Evolutionary conservation across 345 rosid genomes (phyloP).

Genomic region (Geranium brycei): DNA sequence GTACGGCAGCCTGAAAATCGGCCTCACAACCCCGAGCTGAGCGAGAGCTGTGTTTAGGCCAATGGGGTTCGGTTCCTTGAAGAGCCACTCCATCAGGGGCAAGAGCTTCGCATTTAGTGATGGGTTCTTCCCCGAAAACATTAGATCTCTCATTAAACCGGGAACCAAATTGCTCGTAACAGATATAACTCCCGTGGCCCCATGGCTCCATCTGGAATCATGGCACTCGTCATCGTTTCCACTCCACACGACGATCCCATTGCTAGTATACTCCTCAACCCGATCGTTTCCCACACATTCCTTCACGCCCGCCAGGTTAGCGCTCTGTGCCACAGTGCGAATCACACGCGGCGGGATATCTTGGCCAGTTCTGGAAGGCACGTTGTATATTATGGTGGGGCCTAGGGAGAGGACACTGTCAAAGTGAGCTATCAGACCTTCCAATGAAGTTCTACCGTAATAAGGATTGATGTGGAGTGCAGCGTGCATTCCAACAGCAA

Average conservation of each 20-base stretch:
- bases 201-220: slow-evolving; percentile 66
- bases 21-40: slow-evolving; percentile 70
- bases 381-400: slow-evolving; percentile 74
- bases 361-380: slow-evolving; percentile 70
- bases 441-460: slow-evolving; percentile 78
- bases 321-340: slow-evolving; percentile 37
- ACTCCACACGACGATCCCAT: slow-evolving; percentile 71
- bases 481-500: slow-evolving; percentile 88
- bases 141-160: slow-evolving; percentile 42
- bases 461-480: slow-evolving; percentile 93
- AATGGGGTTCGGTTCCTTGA: slow-evolving; percentile 67
- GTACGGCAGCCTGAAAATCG: slow-evolving; percentile 69
- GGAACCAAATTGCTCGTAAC: slow-evolving; percentile 73
- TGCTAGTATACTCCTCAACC: slow-evolving; percentile 42
- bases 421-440: slow-evolving; percentile 62
- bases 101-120: slow-evolving; percentile 45
- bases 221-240: slow-evolving; percentile 84
- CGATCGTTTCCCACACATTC: slow-evolving; percentile 68
- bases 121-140: slow-evolving; percentile 53
- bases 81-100: slow-evolving; percentile 71
- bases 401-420: slow-evolving; percentile 69
- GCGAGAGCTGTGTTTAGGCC: slow-evolving; percentile 85
- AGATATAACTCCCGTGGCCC: slow-evolving; percentile 67
- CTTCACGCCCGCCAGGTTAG: slow-evolving; percentile 63
- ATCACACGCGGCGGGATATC: slow-evolving; percentile 61